Percentiles rank a stretch among this genome's conserved stretches.
phyloP scores from a whole-genome alignment of 2,329 filamentous ascomycete genomes.

The Phyllosticta capitalensis region DNA sequence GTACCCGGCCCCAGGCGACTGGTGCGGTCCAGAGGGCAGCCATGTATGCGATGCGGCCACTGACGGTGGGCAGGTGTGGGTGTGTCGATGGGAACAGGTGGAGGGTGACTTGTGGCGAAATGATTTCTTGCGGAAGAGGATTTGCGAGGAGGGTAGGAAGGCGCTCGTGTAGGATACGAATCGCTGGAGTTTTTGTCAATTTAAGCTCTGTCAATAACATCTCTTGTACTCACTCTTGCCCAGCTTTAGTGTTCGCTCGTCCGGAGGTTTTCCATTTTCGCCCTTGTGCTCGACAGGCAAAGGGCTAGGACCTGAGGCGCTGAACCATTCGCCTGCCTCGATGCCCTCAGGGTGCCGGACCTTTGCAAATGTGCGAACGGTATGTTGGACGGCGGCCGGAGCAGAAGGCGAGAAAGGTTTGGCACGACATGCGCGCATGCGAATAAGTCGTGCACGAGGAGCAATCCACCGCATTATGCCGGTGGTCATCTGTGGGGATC shows the following conservation, averaged over 20 bases:
- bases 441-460: conserved; percentile 24
- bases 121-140: conserved; percentile 51
- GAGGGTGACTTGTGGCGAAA: conserved; percentile 52
- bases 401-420: conserved; percentile 15
- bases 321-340: conserved; percentile 36
- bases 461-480: conserved; percentile 38
- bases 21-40: conserved; percentile 94
- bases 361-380: conserved; percentile 20
- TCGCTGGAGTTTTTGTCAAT: conserved; percentile 33
- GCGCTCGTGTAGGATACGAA: conserved; percentile 51
- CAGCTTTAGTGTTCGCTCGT: conserved; percentile 52
- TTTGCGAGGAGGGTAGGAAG: conserved; percentile 52
- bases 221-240: conserved; percentile 45
- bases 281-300: conserved; percentile 17
- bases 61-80: conserved; percentile 83
- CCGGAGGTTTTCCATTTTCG: conserved; percentile 40
- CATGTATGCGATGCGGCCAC: conserved; percentile 80
- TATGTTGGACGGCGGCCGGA: not conserved
- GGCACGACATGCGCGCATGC: conserved; percentile 4
- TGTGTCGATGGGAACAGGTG: conserved; percentile 65
- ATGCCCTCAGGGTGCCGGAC: conserved; percentile 22
- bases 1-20: conserved; percentile 88
- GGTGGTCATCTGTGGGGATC: conserved; percentile 29
- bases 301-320: conserved; percentile 26
- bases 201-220: not conserved